Conservation (phyloP, 805 yeast genomes). For the Nakazawaea molendinolei region DNA sequence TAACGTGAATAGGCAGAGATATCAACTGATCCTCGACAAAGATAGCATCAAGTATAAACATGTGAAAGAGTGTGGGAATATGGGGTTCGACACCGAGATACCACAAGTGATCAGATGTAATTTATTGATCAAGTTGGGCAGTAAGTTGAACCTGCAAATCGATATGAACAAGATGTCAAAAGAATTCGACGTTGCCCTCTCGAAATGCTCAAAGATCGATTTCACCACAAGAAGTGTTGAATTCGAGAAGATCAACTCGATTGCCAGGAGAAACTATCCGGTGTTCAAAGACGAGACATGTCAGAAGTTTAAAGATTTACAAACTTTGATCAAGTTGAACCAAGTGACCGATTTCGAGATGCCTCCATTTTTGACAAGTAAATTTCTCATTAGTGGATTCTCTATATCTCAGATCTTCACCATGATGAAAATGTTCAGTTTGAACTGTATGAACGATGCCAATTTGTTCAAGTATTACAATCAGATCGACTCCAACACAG, state of each 20-base stretch:
- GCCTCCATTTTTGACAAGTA: slow-evolving; percentile 3
- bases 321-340: slow-evolving; percentile 2
- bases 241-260: slow-evolving; percentile 1
- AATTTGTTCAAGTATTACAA: slow-evolving; percentile 1
- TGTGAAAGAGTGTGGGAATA: slow-evolving; percentile 26
- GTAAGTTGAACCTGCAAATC: slow-evolving; percentile 11
- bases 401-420: background rate
- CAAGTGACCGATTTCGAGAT: slow-evolving; percentile 6
- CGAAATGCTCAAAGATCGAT: background rate
- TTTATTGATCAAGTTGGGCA: slow-evolving; percentile 10
- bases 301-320: slow-evolving; percentile 4
- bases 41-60: slow-evolving; percentile 18
- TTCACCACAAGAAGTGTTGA: slow-evolving; percentile 6
- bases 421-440: slow-evolving; percentile 6
- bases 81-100: slow-evolving; percentile 24
- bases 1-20: slow-evolving; percentile 25
- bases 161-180: background rate
- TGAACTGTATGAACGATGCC: background rate
- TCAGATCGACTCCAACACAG: background rate
- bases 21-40: slow-evolving; percentile 22
- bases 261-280: background rate
- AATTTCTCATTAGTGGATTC: slow-evolving; percentile 4
- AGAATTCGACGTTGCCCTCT: background rate
- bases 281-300: slow-evolving; percentile 7
- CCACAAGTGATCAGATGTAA: slow-evolving; percentile 16